Percentiles rank a stretch among this genome's conserved stretches.
Conservation (phyloP, 2,329 filamentous ascomycete species). For the Fusarium solani-melongenae region DNA sequence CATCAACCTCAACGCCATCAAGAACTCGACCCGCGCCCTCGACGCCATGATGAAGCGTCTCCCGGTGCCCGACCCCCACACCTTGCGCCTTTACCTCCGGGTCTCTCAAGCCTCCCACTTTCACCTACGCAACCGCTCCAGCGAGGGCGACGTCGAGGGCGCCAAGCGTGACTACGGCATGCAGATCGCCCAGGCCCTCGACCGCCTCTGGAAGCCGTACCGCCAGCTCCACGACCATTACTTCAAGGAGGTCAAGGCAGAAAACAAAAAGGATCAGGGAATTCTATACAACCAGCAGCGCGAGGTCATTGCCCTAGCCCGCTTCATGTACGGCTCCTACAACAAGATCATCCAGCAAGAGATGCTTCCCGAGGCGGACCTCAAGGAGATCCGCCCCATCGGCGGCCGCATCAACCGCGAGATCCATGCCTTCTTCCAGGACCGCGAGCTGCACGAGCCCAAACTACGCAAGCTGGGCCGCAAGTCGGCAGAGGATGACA, state of each 20-base stretch:
- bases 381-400: slow-evolving; percentile 47
- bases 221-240: slow-evolving; percentile 51
- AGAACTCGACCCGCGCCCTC: slow-evolving; percentile 73
- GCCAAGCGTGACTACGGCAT: slow-evolving; percentile 59
- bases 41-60: slow-evolving; percentile 65
- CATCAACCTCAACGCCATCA: slow-evolving; percentile 76
- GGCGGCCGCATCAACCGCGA: slow-evolving; percentile 52
- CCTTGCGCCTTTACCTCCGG: slow-evolving; percentile 67
- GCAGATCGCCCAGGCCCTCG: slow-evolving; percentile 63
- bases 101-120: slow-evolving; percentile 62
- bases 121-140: slow-evolving; percentile 48
- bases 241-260: slow-evolving; percentile 44
- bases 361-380: slow-evolving; percentile 50
- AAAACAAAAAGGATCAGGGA: slow-evolving; percentile 39
- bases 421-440: slow-evolving; percentile 50
- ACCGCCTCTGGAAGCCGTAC: slow-evolving; percentile 63
- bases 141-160: slow-evolving; percentile 44
- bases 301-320: slow-evolving; percentile 58
- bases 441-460: slow-evolving; percentile 49
- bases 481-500: slow-evolving; percentile 34
- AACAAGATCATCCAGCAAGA: slow-evolving; percentile 57
- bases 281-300: slow-evolving; percentile 50
- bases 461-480: slow-evolving; percentile 40
- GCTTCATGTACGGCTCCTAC: slow-evolving; percentile 58
- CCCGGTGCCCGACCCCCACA: slow-evolving; percentile 59